Evolutionary conservation across 2,329 filamentous ascomycete species (phyloP).

Genomic region (Phaeosphaeriaceae sp.): DNA sequence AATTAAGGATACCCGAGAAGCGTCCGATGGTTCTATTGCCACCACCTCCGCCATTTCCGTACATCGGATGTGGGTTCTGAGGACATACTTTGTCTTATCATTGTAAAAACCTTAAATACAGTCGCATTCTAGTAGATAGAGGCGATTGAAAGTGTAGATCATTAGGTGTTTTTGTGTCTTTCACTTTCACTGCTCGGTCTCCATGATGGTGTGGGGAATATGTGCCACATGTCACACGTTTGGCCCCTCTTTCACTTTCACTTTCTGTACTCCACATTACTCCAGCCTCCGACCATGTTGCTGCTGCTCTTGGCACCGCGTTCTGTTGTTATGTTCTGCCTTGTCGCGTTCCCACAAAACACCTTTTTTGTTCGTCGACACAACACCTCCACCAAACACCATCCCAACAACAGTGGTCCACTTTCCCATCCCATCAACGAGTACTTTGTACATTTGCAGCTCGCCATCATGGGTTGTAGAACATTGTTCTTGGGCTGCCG

Average conservation of each 20-base stretch:
- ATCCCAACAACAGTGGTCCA: not conserved
- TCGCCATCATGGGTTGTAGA: slow-evolving; percentile 45
- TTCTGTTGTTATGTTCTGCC: not conserved
- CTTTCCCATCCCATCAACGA: not conserved
- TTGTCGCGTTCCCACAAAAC: not conserved
- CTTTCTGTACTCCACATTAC: not conserved
- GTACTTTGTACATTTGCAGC: not conserved
- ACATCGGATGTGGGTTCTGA: too few species aligned
- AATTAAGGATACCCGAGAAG: too few species aligned
- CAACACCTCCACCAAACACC: not conserved
- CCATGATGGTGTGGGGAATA: not conserved
- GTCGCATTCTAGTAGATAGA: too few species aligned
- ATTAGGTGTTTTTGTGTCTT: too few species aligned
- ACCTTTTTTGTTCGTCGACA: not conserved
- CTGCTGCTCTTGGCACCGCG: not conserved
- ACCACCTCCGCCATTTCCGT: too few species aligned
- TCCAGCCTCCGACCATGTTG: not conserved
- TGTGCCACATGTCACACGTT: not conserved
- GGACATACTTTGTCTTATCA: too few species aligned
- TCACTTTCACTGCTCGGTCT: too few species aligned
- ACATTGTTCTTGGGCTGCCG: not conserved
- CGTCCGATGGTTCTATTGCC: too few species aligned
- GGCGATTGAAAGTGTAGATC: too few species aligned
- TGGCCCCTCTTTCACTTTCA: not conserved
- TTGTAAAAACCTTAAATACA: too few species aligned